A percentile compares a stretch with the other conserved stretches of the same genome.
phyloP scores from a whole-genome alignment of 1,139 yeast genomes.

The Chernovozyma aurita region DNA sequence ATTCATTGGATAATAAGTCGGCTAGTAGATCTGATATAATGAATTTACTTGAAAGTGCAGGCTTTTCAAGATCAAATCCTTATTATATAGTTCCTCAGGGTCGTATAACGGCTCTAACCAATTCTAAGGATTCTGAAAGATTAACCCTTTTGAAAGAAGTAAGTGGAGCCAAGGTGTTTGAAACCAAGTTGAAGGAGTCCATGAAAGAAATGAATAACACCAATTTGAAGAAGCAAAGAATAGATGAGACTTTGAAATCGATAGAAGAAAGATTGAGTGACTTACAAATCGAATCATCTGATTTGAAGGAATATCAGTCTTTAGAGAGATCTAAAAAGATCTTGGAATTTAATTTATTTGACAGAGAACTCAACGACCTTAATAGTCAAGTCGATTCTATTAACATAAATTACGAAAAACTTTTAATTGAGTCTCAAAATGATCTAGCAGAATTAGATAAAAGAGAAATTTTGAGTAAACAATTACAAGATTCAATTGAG shows the following conservation, averaged over 20 bases:
- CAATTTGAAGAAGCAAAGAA: slow-evolving; percentile 63
- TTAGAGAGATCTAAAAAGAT: slow-evolving; percentile 68
- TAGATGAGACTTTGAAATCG: slow-evolving; percentile 67
- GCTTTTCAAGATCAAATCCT: slow-evolving; percentile 86
- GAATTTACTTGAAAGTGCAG: slow-evolving; percentile 86
- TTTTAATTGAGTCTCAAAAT: slow-evolving; percentile 42
- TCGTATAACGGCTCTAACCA: slow-evolving; percentile 76
- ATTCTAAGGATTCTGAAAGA: slow-evolving; percentile 82
- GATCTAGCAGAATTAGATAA: slow-evolving; percentile 43
- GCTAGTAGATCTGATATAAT: slow-evolving; percentile 79
- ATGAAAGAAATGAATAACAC: slow-evolving; percentile 75
- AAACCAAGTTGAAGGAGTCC: slow-evolving; percentile 73
- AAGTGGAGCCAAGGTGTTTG: slow-evolving; percentile 93
- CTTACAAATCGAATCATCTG: slow-evolving; percentile 76
- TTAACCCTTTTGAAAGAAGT: slow-evolving; percentile 79
- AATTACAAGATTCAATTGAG: slow-evolving; percentile 44
- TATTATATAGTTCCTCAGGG: slow-evolving; percentile 98
- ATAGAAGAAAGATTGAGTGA: slow-evolving; percentile 72
- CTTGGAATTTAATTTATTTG: slow-evolving; percentile 71
- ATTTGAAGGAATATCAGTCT: slow-evolving; percentile 63
- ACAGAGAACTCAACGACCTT: slow-evolving; percentile 66
- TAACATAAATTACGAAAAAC: slow-evolving; percentile 54
- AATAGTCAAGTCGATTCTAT: slow-evolving; percentile 56
- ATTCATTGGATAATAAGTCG: slow-evolving; percentile 71
- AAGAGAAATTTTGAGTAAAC: slow-evolving; percentile 42